These are phyloP conservation scores for Botryotinia convoluta DNA, from an alignment of 2,329 filamentous ascomycete species.

Conservation along the genomic window DNA sequence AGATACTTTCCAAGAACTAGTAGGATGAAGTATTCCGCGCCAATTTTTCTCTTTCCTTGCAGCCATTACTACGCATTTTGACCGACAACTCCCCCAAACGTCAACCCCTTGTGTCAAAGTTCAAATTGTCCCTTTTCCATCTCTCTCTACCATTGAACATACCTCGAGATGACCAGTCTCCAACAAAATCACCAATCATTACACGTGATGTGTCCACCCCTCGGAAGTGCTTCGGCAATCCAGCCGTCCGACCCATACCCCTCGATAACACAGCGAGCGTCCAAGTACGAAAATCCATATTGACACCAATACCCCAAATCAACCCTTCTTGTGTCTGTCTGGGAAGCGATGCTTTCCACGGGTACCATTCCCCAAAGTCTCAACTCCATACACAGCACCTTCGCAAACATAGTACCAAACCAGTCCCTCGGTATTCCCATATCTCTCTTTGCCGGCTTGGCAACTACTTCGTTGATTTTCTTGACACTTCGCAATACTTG, in stretches of 20 bases:
- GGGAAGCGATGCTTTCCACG: background rate
- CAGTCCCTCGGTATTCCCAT: slow-evolving; percentile 3
- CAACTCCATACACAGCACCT: background rate
- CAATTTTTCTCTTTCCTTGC: background rate
- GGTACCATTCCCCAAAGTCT: slow-evolving; percentile 1
- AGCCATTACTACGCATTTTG: background rate
- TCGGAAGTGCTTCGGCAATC: background rate
- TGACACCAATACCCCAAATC: background rate
- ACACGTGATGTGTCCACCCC: background rate
- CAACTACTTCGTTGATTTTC: background rate
- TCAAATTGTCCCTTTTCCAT: background rate
- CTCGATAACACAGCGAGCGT: background rate
- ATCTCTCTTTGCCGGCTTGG: slow-evolving; percentile 4
- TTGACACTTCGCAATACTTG: background rate
- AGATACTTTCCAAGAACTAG: background rate
- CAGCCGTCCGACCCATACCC: background rate
- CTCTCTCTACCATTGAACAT: background rate
- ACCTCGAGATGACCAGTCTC: background rate
- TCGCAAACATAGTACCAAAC: background rate
- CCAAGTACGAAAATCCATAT: background rate
- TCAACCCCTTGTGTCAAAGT: background rate
- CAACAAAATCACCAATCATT: background rate
- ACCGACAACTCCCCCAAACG: too few species aligned
- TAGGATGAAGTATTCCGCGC: background rate
- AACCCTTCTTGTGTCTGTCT: background rate